Evolutionary conservation across 2,329 filamentous ascomycete species (phyloP), one percentile per base, ranked within the genome.

Genomic region (Trichoderma cornu-damae): DNA sequence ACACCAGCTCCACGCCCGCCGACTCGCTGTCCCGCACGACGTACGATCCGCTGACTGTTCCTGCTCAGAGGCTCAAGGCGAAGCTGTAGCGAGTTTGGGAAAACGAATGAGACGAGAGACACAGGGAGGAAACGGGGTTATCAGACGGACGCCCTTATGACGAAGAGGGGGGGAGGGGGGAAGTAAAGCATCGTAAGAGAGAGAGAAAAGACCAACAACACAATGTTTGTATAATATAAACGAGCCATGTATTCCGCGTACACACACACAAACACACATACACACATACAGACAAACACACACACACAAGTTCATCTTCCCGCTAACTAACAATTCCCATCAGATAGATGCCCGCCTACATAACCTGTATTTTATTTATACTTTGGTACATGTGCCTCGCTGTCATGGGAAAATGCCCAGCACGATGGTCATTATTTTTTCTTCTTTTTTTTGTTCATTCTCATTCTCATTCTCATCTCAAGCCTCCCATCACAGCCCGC

Each of bases 21-120:
- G 81, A 85, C 61, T 72, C 72, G 54, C 67, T 85, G 26, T 72
- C 76, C 0, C 65, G 67, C 18, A 70, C 70, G n/a, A 75, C 79
- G 1, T 85, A 85, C 61, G 81, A 84, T 59, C 74, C 78, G 26
- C 66, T 85, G 52, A 73, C 72, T 22, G 76, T 76, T 53, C 82
- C 82, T 38, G 68, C 73, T 26, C 81, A 81, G 71, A 73, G 79
- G 61, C 69, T 75, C 22, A 77, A 75, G 72, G 71, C 77, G 22
- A 84, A 83, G 73, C 61, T 84, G 63, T 83, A 68, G 11, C 9
- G 5, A 6, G 28, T 30, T 16, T 16, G 20, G 18, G 12, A n/a
- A 9, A 11, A 5, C 3, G 11, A 35, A 26, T 4, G 28, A 35
- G 11, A 6, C n/a, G 7, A 14, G 8, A 49, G 20, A 14, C 7